Base-by-base conservation (phyloP, 2,329 filamentous ascomycete genomes). In the Verticillium zaregamsianum region DNA sequence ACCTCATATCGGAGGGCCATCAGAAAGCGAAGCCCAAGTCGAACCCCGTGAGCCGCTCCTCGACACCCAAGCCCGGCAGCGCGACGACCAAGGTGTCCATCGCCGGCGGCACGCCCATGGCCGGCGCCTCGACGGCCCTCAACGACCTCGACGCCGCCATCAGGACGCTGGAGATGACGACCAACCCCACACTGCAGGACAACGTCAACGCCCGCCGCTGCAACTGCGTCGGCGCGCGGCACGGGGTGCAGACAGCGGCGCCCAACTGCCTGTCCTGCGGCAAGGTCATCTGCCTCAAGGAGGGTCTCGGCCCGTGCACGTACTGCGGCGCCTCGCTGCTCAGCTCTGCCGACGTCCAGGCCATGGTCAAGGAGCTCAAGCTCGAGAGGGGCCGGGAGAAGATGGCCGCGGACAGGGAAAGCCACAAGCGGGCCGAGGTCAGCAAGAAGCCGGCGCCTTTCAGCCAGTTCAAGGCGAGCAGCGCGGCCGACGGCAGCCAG, bases 201-300 rank as follows among this genome's bases (percentile, higher is more conserved):
- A 81, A 83, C 64, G 79, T 87, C 31, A 77, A 79, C 11, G 82
- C 86, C 58, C 85, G 90, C 7, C 87, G 87, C 61, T 99, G 95
- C 75, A 90, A 90, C 68, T 99, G 95, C 74, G 92, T 96, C 70
- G 95, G 91, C 0, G 88, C 90, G 0, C 86, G 91, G 2, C 95
- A 99, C 73, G 91, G 94, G 0, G 84, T 98, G 3, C 89, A 97
- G 55, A 86, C 86, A n/a, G 93, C 94, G 0, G 93, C 93, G 0
- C 95, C 95, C 0, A 99, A 98, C 73, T 99, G 95, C 72, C 79
- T 96, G 17, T 89, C 85, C 55, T 99, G 95, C 69, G 95, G 95
- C 63, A 98, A 98, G 73, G 92, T 99, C 14, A 89, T 98, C 60
- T 99, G 95, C 73, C 87, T 96, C 28, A 93, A 95, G 70, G 93